Percentiles rank a stretch among this genome's conserved stretches.
These are phyloP conservation scores for Sugiyamaella lignohabitans DNA, from an alignment of 805 yeast species.

Conservation along the genomic window DNA sequence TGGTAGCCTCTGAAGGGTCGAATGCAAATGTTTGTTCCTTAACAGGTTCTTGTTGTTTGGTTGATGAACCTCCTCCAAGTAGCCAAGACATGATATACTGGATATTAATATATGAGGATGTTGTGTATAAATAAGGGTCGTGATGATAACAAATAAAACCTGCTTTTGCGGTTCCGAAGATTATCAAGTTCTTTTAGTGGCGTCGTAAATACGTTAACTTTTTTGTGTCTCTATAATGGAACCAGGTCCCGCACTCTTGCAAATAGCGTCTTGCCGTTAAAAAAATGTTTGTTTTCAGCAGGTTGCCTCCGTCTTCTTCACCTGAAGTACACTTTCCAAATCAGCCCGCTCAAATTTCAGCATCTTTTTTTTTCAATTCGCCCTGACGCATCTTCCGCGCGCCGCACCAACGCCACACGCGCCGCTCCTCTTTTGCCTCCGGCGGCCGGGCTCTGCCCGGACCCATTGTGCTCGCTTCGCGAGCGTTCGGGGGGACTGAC, in stretches of 20 bases:
- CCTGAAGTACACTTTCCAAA: no score
- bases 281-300: no score
- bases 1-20: slow-evolving; percentile 58
- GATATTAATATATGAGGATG: neutral
- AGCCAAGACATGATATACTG: slow-evolving; percentile 22
- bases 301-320: no score
- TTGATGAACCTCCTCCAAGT: slow-evolving; percentile 16
- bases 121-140: no score
- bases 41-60: slow-evolving; percentile 17
- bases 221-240: no score
- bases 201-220: no score
- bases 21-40: slow-evolving; percentile 43
- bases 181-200: no score
- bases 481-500: neutral
- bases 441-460: slow-evolving; percentile 1
- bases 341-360: neutral
- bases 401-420: neutral
- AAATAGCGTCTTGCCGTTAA: no score
- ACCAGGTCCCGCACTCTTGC: no score
- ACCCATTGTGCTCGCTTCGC: no score
- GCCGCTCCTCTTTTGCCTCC: neutral
- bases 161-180: no score
- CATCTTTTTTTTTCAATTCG: neutral
- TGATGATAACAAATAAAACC: no score
- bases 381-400: neutral